Evolutionary conservation across 192 early-diverging fungal species (phyloP).

Genomic region (Glomus cerebriforme): DNA sequence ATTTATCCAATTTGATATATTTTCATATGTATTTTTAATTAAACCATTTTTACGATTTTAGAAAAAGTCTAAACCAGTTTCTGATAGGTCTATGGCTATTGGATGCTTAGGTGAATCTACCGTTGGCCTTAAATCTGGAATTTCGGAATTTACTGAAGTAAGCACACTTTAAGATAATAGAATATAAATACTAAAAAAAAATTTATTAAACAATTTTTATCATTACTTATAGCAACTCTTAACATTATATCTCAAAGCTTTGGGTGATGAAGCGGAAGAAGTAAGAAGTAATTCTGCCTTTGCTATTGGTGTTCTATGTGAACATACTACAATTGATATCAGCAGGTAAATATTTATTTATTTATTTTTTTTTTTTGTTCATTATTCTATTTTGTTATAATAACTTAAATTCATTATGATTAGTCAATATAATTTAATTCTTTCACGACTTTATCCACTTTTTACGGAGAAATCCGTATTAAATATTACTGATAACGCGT

Average conservation of each 20-base stretch:
- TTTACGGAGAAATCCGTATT: constrained; percentile 54
- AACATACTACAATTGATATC: constrained; percentile 48
- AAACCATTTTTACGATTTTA: constrained; percentile 20
- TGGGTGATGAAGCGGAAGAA: constrained; percentile 77
- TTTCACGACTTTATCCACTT: constrained; percentile 66
- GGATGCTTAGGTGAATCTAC: constrained; percentile 84
- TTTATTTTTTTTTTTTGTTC: constrained; percentile 37
- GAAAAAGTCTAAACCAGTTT: constrained; percentile 64
- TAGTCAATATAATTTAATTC: constrained; percentile 63
- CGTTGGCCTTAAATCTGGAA: constrained; percentile 61
- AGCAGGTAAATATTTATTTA: constrained; percentile 7
- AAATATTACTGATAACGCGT: constrained; percentile 74
- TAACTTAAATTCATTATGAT: neutral
- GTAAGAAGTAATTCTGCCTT: constrained; percentile 88
- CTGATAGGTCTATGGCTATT: constrained; percentile 89
- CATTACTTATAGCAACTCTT: constrained; percentile 55
- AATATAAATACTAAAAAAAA: neutral
- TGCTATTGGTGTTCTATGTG: constrained; percentile 73
- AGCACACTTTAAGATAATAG: constrained; percentile 3
- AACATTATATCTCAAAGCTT: constrained; percentile 67
- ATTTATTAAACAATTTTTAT: constrained; percentile 12
- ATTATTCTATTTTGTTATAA: neutral
- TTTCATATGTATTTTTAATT: neutral
- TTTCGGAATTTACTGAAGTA: constrained; percentile 64
- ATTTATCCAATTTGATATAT: neutral